phyloP scores from a whole-genome alignment of 2,329 filamentous ascomycete species.

The Verticillium alfalfae region DNA sequence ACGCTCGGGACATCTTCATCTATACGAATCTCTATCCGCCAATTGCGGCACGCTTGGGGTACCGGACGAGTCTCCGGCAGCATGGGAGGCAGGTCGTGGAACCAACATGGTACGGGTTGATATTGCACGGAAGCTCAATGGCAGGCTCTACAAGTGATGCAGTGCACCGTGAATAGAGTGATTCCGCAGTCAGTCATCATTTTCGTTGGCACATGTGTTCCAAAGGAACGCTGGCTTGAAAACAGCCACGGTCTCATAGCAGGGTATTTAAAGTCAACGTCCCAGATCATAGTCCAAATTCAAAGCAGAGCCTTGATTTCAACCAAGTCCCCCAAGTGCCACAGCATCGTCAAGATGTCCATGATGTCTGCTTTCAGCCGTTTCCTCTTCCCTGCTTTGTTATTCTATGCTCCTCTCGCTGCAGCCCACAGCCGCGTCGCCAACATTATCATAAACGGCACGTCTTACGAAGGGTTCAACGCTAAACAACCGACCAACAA shows the following conservation, averaged over 20 bases:
- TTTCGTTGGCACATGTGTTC: too few relatives aligned
- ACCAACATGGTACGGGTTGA: background rate
- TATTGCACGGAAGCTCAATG: background rate
- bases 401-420: background rate
- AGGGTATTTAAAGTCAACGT: too few relatives aligned
- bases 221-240: too few relatives aligned
- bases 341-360: background rate
- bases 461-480: slow-evolving; percentile 36
- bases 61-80: background rate
- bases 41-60: background rate
- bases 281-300: background rate
- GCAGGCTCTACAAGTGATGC: too few relatives aligned
- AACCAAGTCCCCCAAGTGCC: background rate
- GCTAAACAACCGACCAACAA: slow-evolving; percentile 11
- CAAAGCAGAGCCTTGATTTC: background rate
- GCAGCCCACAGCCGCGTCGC: slow-evolving; percentile 22
- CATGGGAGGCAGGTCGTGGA: background rate
- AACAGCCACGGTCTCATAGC: too few relatives aligned
- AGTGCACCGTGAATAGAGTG: too few relatives aligned
- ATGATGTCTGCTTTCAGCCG: background rate
- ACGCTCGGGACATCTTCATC: background rate
- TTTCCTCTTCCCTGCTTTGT: background rate
- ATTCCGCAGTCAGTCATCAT: too few relatives aligned
- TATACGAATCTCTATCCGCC: background rate
- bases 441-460: slow-evolving; percentile 35